Percentiles rank a stretch among this genome's conserved stretches.
Evolutionary conservation across 805 yeast genomes (phyloP).

Genomic region (Saccharomycopsis oosterbeekiorum): DNA sequence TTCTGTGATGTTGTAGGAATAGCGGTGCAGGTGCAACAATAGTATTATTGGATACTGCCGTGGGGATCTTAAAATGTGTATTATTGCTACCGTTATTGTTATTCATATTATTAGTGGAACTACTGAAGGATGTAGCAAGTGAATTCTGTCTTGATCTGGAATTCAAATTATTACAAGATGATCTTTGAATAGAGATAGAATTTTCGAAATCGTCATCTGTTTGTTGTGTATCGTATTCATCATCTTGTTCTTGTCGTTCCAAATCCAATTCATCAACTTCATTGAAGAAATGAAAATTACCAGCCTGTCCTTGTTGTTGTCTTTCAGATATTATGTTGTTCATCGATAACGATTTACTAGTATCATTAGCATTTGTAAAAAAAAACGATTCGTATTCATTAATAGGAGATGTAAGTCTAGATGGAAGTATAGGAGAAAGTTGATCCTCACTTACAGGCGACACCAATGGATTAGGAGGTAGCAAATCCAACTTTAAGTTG

Average conservation of each 20-base stretch:
- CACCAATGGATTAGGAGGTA: constrained; percentile 17
- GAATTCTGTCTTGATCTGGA: constrained; percentile 16
- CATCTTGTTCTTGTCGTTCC: background rate
- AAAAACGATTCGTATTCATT: constrained; percentile 10
- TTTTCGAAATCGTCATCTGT: constrained; percentile 1
- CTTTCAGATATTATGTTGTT: background rate
- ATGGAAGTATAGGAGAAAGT: constrained; percentile 14
- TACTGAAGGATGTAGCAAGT: constrained; percentile 14
- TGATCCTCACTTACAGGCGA: constrained; percentile 16
- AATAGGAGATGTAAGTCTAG: constrained; percentile 15
- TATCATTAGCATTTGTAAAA: background rate
- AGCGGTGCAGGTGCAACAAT: constrained; percentile 1
- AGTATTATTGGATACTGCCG: background rate
- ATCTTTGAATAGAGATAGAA: background rate
- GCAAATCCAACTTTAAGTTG: constrained; percentile 11
- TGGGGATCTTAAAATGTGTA: background rate
- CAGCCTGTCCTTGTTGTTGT: background rate
- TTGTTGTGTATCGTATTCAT: background rate
- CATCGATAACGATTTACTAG: background rate
- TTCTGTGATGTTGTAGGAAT: background rate
- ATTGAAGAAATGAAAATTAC: background rate
- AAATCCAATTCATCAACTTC: background rate
- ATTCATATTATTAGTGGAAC: constrained; percentile 1
- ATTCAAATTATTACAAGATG: background rate
- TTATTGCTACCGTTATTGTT: background rate